A percentile compares a stretch with the other conserved stretches of the same genome.
phyloP scores from a whole-genome alignment of 164 flowering plant species.

The Tetrastigma voinierianum region DNA sequence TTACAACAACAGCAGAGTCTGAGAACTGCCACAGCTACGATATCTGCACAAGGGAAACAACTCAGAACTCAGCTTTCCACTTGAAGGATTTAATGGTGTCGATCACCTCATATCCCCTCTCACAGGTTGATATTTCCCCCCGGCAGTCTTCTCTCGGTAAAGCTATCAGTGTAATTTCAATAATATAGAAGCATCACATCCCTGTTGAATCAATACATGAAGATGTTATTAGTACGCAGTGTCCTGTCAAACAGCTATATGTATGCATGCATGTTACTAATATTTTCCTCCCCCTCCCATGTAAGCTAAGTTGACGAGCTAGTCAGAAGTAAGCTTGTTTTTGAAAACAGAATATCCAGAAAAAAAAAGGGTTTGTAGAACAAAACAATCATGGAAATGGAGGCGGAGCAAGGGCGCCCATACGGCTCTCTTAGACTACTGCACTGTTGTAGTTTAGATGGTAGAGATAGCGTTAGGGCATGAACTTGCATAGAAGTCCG shows the following conservation, averaged over 20 bases:
- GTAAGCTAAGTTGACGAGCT: no score
- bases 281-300: no score
- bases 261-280: no score
- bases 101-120: conserved; percentile 48
- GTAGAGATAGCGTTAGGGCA: no score
- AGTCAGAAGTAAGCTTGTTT: no score
- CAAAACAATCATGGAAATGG: conserved; percentile 36
- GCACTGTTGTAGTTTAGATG: no score
- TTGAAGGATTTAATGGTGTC: conserved; percentile 31
- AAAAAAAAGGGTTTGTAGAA: conserved; percentile 15
- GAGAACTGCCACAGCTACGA: conserved; percentile 38
- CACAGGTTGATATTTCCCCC: conserved; percentile 18
- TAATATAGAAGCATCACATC: conserved; percentile 41
- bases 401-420: conserved; percentile 34
- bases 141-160: conserved; percentile 38
- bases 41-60: conserved; percentile 53
- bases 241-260: no score
- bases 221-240: no score
- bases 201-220: conserved; percentile 14
- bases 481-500: no score
- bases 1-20: conserved; percentile 32
- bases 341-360: neutral
- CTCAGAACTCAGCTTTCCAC: conserved; percentile 36
- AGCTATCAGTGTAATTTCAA: conserved; percentile 32
- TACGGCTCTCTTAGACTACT: conserved; percentile 15